These are phyloP conservation scores for Ustulina deusta DNA, from an alignment of 2,329 filamentous ascomycete species.

Conservation along the genomic window DNA sequence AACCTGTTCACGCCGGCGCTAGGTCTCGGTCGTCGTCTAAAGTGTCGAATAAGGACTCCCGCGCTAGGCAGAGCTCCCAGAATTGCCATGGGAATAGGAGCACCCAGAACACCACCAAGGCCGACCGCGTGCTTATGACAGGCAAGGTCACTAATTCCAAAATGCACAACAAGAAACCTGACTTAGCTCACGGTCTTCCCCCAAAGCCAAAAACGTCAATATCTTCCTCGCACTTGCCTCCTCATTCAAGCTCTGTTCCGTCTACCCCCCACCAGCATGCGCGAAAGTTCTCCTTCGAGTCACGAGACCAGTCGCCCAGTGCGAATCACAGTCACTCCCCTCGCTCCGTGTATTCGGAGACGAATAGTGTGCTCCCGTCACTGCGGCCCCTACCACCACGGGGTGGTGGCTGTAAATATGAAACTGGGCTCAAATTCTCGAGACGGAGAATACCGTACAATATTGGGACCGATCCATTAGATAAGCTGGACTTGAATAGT, in stretches of 20 bases:
- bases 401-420: slow-evolving; percentile 81
- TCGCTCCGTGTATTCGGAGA: slow-evolving; percentile 89
- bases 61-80: slow-evolving; percentile 61
- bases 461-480: slow-evolving; percentile 82
- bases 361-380: slow-evolving; percentile 78
- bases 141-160: slow-evolving; percentile 63
- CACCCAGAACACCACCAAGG: slow-evolving; percentile 67
- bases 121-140: slow-evolving; percentile 71
- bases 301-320: slow-evolving; percentile 82
- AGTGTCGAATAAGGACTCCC: slow-evolving; percentile 66
- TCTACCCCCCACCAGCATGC: slow-evolving; percentile 93
- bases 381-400: slow-evolving; percentile 72
- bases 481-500: slow-evolving; percentile 77
- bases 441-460: slow-evolving; percentile 92
- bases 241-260: slow-evolving; percentile 87
- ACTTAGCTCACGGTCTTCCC: slow-evolving; percentile 46
- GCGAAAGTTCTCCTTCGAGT: slow-evolving; percentile 83
- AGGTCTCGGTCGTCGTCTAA: slow-evolving; percentile 71
- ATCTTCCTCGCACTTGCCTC: slow-evolving; percentile 64
- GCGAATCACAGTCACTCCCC: slow-evolving; percentile 84
- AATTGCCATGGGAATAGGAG: slow-evolving; percentile 75
- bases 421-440: slow-evolving; percentile 84
- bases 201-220: slow-evolving; percentile 45
- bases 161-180: slow-evolving; percentile 62
- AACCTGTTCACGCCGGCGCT: slow-evolving; percentile 67